Percentiles rank a stretch among this genome's conserved stretches.
These are phyloP conservation scores for Calonectria hongkongensis DNA, from an alignment of 2,329 filamentous ascomycete species.

Conservation along the genomic window DNA sequence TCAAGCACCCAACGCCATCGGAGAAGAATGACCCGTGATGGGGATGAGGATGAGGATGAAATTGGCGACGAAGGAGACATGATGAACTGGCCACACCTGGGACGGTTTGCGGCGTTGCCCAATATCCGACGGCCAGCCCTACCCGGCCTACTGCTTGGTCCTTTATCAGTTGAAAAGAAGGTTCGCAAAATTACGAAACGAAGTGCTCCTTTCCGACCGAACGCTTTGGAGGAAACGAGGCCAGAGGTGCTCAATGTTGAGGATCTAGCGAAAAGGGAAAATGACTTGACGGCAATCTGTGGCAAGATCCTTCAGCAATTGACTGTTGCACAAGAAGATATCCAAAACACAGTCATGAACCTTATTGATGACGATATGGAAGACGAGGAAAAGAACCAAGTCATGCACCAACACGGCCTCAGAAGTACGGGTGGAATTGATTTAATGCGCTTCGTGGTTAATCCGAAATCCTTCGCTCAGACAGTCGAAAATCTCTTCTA, in stretches of 20 bases:
- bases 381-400: conserved; percentile 66
- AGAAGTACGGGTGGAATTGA: conserved; percentile 82
- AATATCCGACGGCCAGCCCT: conserved; percentile 84
- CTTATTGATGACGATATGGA: conserved; percentile 67
- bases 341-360: conserved; percentile 67
- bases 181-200: conserved; percentile 82
- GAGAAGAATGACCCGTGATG: conserved; percentile 59
- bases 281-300: conserved; percentile 87
- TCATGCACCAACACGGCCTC: conserved; percentile 81
- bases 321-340: conserved; percentile 66
- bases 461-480: conserved; percentile 93
- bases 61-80: conserved; percentile 84
- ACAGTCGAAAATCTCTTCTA: conserved; percentile 99
- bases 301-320: conserved; percentile 82
- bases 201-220: conserved; percentile 80
- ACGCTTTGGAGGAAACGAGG: conserved; percentile 80
- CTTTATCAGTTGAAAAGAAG: conserved; percentile 92
- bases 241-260: conserved; percentile 86
- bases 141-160: conserved; percentile 90
- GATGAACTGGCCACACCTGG: conserved; percentile 91
- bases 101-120: conserved; percentile 84
- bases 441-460: conserved; percentile 91
- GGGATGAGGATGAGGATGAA: conserved; percentile 73
- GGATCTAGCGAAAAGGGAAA: conserved; percentile 85
- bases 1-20: conserved; percentile 70